A percentile compares a stretch with the other conserved stretches of the same genome.
These are phyloP conservation scores for Podospora comata DNA, from an alignment of 495 filamentous ascomycete species.

Conservation along the genomic window DNA sequence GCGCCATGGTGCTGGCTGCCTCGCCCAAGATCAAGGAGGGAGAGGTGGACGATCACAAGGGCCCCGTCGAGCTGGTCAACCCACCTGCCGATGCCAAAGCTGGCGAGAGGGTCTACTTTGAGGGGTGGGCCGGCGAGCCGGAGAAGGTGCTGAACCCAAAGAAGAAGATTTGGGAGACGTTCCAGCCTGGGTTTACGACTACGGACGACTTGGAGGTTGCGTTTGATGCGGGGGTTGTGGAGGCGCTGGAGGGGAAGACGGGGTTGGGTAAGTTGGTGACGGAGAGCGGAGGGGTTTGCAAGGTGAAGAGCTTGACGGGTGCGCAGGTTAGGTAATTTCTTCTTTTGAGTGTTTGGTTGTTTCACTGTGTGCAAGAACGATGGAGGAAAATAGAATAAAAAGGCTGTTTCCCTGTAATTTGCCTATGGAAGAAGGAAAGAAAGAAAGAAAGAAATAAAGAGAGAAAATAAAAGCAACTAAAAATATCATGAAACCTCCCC, in stretches of 20 bases:
- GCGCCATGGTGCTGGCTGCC: constrained; percentile 93
- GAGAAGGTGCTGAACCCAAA: constrained; percentile 93
- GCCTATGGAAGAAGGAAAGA: constrained; percentile 14
- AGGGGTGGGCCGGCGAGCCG: constrained; percentile 90
- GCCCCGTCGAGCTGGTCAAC: constrained; percentile 86
- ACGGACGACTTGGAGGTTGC: constrained; percentile 73
- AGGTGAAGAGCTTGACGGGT: constrained; percentile 67
- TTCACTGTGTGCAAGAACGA: not conserved
- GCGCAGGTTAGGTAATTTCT: constrained; percentile 61
- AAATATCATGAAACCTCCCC: not conserved
- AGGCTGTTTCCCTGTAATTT: constrained; percentile 14
- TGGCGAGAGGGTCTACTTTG: constrained; percentile 86
- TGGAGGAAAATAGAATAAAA: constrained; percentile 14
- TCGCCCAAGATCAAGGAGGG: constrained; percentile 77
- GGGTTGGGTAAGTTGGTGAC: constrained; percentile 67
- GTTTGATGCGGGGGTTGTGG: constrained; percentile 46
- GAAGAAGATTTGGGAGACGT: constrained; percentile 97
- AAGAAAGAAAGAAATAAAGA: not conserved
- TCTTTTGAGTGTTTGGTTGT: not conserved
- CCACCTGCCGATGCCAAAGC: constrained; percentile 76
- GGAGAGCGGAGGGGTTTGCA: constrained; percentile 68
- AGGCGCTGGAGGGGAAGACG: constrained; percentile 55
- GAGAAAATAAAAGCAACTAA: not conserved
- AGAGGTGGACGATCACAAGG: constrained; percentile 76
- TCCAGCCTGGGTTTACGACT: constrained; percentile 92